These are phyloP conservation scores for Microglena sp. DNA, from an alignment of 139 green algal genomes.

Conservation along the genomic window DNA sequence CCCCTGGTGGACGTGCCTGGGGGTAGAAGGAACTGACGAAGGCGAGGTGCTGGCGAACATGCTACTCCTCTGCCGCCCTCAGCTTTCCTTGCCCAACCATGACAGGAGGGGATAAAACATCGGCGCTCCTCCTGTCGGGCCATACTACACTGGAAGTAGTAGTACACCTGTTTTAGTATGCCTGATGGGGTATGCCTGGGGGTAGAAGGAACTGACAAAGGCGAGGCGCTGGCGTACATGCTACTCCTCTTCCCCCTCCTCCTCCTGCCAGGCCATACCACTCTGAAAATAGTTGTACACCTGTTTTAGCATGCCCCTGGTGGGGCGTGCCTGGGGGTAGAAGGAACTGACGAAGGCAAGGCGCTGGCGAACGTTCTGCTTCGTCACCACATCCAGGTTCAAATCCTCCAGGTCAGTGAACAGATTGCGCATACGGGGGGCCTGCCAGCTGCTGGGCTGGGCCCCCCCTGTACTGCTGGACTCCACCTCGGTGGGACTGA, in stretches of 20 bases:
- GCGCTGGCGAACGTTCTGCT: slow-evolving; percentile 43
- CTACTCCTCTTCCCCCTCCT: slow-evolving; percentile 35
- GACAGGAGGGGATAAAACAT: too few relatives aligned
- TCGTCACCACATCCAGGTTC: slow-evolving; percentile 19
- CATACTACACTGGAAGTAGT: slow-evolving; percentile 42
- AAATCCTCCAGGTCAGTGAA: too few relatives aligned
- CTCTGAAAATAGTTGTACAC: slow-evolving; percentile 65
- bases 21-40: too few relatives aligned
- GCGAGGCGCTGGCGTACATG: slow-evolving; percentile 32
- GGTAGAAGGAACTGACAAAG: slow-evolving; percentile 36
- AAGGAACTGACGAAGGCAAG: slow-evolving; percentile 20
- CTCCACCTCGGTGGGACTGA: too few relatives aligned
- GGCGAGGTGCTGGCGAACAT: slow-evolving; percentile 40
- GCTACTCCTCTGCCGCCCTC: slow-evolving; percentile 34
- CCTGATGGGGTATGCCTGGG: slow-evolving; percentile 34
- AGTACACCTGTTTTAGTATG: slow-evolving; percentile 70
- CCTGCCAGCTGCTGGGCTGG: not conserved
- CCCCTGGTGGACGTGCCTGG: too few relatives aligned
- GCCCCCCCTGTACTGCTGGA: too few relatives aligned
- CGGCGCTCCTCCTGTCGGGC: too few relatives aligned
- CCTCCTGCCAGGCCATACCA: too few relatives aligned
- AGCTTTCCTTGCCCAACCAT: too few relatives aligned
- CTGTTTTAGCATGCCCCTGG: slow-evolving; percentile 54
- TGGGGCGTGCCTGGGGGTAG: slow-evolving; percentile 46
- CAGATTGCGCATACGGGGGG: too few relatives aligned